Conservation (phyloP, 1,139 yeast species). For the Dujonia santamariae region DNA sequence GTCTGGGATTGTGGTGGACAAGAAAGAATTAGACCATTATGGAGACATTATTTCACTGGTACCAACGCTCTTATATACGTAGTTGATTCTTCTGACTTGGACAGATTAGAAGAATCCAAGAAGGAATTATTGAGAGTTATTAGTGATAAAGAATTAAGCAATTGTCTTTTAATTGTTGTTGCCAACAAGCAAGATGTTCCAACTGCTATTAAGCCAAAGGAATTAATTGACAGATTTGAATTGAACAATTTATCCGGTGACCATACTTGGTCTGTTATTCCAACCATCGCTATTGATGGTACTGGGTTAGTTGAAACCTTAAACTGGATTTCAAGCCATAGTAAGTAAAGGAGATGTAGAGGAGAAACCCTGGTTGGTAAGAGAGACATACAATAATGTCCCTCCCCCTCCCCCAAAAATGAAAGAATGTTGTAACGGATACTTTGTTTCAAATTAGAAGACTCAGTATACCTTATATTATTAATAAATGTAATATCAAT, state of each 20-base stretch:
- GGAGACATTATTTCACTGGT: constrained; percentile 95
- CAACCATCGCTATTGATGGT: constrained; percentile 73
- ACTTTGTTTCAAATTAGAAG: too few relatives aligned
- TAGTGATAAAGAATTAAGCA: constrained; percentile 75
- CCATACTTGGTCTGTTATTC: constrained; percentile 74
- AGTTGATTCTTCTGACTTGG: constrained; percentile 75
- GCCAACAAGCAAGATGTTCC: constrained; percentile 87
- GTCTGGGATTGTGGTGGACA: constrained; percentile 99
- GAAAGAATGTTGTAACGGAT: too few relatives aligned
- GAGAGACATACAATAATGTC: too few relatives aligned
- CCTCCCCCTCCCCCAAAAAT: too few relatives aligned
- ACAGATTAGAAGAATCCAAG: constrained; percentile 74
- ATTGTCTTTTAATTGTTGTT: constrained; percentile 75
- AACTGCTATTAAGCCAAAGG: constrained; percentile 63
- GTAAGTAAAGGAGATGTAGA: constrained; percentile 28
- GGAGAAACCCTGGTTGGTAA: too few relatives aligned
- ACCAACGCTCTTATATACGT: constrained; percentile 93
- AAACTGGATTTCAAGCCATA: constrained; percentile 69
- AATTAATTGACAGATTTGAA: constrained; percentile 57
- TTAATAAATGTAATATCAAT: too few relatives aligned
- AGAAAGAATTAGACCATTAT: constrained; percentile 81
- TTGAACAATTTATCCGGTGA: constrained; percentile 51
- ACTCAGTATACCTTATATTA: too few relatives aligned
- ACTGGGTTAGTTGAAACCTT: constrained; percentile 73
- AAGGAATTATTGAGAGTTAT: constrained; percentile 76